Evolutionary conservation across 345 rosid species (phyloP).

Genomic region (Hibiscus trionum): DNA sequence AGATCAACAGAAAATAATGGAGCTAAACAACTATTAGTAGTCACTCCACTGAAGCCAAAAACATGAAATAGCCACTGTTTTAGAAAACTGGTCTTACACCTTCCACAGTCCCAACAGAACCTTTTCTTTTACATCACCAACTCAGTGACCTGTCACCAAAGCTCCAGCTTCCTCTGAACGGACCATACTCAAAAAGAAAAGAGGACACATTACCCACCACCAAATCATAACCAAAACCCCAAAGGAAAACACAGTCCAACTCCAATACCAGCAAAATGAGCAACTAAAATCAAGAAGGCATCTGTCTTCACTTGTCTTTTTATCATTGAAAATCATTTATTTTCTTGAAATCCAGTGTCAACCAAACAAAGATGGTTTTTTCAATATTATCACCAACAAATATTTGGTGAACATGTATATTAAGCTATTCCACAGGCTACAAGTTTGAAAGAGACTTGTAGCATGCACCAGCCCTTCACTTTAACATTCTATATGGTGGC

Average conservation of each 20-base stretch:
- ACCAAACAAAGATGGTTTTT: background rate
- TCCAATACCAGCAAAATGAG: background rate
- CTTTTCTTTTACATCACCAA: background rate
- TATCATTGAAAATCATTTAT: background rate
- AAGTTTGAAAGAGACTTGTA: background rate
- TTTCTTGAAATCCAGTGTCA: background rate
- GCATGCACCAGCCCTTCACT: background rate
- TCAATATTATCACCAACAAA: background rate
- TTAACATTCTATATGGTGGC: background rate
- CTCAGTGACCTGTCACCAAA: background rate
- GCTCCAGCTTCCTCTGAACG: background rate
- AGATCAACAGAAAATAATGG: background rate
- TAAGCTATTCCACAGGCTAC: background rate
- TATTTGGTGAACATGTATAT: background rate
- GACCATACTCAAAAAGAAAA: background rate
- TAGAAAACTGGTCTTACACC: background rate
- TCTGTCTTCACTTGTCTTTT: background rate
- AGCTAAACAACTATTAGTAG: background rate
- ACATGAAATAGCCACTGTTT: background rate
- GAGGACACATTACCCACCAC: background rate
- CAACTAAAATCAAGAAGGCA: background rate
- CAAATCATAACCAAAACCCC: background rate
- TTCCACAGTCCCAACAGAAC: background rate
- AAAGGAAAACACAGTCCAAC: background rate
- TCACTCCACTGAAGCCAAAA: background rate